A percentile compares a stretch with the other conserved stretches of the same genome.
These are phyloP conservation scores for Musa troglodytarum DNA, from an alignment of 176 grass and related monocot species.

Conservation along the genomic window DNA sequence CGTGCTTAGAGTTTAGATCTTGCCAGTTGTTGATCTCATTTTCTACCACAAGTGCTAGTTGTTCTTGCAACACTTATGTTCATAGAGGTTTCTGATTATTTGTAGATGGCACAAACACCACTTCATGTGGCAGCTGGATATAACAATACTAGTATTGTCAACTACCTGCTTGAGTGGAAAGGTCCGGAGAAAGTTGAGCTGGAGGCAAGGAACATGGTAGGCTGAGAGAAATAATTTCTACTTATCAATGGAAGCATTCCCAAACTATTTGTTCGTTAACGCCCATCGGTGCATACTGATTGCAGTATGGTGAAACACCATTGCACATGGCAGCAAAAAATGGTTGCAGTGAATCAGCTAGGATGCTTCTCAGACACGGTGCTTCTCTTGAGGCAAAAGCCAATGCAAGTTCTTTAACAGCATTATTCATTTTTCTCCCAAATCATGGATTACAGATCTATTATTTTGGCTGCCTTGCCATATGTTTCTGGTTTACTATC, in stretches of 20 bases:
- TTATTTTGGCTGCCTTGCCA: not conserved
- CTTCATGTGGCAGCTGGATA: conserved; percentile 80
- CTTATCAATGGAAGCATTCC: not conserved
- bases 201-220: conserved; percentile 91
- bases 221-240: not conserved
- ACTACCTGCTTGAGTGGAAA: conserved; percentile 65
- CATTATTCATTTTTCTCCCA: too few relatives aligned
- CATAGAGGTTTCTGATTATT: not conserved
- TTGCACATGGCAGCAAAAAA: conserved; percentile 92
- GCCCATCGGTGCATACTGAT: conserved; percentile 20
- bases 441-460: conserved; percentile 2
- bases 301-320: conserved; percentile 94
- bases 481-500: not conserved
- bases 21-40: not conserved
- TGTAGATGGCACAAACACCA: conserved; percentile 88
- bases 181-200: conserved; percentile 47
- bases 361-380: conserved; percentile 67
- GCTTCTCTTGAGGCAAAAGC: conserved; percentile 65
- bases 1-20: not conserved
- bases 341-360: conserved; percentile 61
- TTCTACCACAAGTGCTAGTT: too few relatives aligned
- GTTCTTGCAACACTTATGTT: too few relatives aligned
- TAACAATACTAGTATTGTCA: conserved; percentile 59
- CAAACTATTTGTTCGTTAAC: conserved; percentile 10
- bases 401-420: conserved; percentile 40